Evolutionary conservation across 352 stramenopile genomes (phyloP).

Genomic region (Phytophthora fragariae): DNA sequence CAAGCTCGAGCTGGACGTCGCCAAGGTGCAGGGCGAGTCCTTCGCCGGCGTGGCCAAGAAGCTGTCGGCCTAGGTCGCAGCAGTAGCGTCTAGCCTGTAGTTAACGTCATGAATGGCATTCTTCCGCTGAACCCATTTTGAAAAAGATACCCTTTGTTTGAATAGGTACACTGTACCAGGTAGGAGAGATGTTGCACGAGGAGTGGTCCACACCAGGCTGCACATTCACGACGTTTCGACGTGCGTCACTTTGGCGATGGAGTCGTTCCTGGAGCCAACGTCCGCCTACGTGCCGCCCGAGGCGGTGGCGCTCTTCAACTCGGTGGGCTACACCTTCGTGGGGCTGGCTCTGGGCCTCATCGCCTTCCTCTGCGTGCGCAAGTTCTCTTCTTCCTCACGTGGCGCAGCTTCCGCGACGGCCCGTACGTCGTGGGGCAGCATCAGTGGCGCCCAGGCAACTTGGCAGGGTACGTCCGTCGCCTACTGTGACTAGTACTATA

Average conservation of each 20-base stretch:
- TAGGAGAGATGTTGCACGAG: slow-evolving; percentile 22
- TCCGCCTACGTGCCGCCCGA: slow-evolving; percentile 58
- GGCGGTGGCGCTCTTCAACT: slow-evolving; percentile 68
- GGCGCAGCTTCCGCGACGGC: slow-evolving; percentile 81
- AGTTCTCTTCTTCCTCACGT: slow-evolving; percentile 82
- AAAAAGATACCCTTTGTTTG: slow-evolving; percentile 21
- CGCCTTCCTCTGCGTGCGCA: slow-evolving; percentile 60
- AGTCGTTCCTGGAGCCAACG: slow-evolving; percentile 53
- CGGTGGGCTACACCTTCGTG: slow-evolving; percentile 64
- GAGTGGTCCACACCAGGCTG: neutral
- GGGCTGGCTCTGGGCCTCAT: slow-evolving; percentile 50
- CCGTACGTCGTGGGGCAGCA: slow-evolving; percentile 75
- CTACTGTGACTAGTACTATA: neutral
- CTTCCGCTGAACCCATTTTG: neutral
- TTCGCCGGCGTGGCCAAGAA: slow-evolving; percentile 89
- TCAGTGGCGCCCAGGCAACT: slow-evolving; percentile 80
- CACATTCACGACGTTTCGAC: neutral
- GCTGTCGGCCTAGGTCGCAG: slow-evolving; percentile 48
- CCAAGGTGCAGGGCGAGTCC: slow-evolving; percentile 81
- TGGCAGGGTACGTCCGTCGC: slow-evolving; percentile 60
- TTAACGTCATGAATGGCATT: neutral
- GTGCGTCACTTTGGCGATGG: slow-evolving; percentile 42
- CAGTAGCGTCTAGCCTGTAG: neutral
- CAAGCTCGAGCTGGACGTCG: slow-evolving; percentile 83
- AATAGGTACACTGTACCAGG: neutral